Evolutionary conservation across 225 moss, liverwort and hornwort species (phyloP).

Genomic region (Rhytidiadelphus loreus): DNA sequence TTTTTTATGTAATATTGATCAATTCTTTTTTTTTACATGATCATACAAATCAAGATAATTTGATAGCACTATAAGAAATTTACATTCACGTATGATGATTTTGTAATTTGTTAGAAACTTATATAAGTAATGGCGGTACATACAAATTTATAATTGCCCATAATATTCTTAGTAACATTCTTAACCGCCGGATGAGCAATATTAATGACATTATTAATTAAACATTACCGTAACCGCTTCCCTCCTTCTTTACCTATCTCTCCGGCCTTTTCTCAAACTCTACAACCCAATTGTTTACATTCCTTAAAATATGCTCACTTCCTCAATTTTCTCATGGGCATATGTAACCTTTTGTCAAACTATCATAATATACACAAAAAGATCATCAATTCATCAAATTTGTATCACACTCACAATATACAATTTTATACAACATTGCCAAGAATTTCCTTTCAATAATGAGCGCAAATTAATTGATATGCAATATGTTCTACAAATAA

Average conservation of each 20-base stretch:
- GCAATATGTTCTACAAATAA: background rate
- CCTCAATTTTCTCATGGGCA: background rate
- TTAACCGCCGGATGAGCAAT: background rate
- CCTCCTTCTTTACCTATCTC: constrained; percentile 20
- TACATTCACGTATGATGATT: background rate
- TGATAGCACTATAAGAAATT: background rate
- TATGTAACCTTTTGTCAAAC: background rate
- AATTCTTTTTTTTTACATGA: background rate
- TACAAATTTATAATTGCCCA: background rate
- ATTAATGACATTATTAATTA: background rate
- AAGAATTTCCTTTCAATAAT: background rate
- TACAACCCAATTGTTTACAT: constrained; percentile 1
- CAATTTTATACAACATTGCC: background rate
- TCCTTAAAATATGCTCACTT: constrained; percentile 11
- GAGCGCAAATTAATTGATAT: background rate
- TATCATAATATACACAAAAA: background rate
- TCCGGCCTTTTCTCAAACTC: constrained; percentile 13
- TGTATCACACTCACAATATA: background rate
- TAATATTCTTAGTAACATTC: background rate
- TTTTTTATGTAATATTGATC: background rate
- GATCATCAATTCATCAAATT: background rate
- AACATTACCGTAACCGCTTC: constrained; percentile 16
- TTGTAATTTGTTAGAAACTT: background rate
- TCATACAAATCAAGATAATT: background rate
- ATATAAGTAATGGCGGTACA: background rate